Evolutionary conservation across 2,329 filamentous ascomycete species (phyloP).

Genomic region (Chaetomiaceae sp.): DNA sequence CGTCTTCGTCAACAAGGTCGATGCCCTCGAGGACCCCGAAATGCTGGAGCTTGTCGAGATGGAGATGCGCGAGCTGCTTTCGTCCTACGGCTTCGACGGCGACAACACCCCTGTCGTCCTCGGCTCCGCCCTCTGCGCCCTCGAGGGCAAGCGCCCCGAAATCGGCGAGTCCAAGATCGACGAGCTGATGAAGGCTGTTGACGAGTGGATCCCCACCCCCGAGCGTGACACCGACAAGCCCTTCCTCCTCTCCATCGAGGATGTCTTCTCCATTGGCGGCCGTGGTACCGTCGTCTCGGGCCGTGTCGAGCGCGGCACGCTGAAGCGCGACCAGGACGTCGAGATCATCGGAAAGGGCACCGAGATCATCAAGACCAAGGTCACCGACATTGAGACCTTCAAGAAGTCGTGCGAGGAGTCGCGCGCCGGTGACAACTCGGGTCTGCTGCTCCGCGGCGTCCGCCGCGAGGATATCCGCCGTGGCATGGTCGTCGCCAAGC

Average conservation of each 20-base stretch:
- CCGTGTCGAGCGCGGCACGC: conserved; percentile 88
- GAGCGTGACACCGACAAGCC: conserved; percentile 94
- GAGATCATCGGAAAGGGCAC: conserved; percentile 87
- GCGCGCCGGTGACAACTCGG: conserved; percentile 95
- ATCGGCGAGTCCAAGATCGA: conserved; percentile 87
- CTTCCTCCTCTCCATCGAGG: conserved; percentile 98
- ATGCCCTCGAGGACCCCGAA: conserved; percentile 94
- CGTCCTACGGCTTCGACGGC: conserved; percentile 91
- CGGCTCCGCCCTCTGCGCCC: conserved; percentile 91
- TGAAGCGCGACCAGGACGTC: conserved; percentile 93
- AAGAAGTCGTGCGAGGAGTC: conserved; percentile 99
- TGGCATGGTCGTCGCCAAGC: conserved; percentile 89
- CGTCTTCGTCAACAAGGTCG: conserved; percentile 99
- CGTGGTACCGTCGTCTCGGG: conserved; percentile 96
- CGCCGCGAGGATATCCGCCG: conserved; percentile 91
- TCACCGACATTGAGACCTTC: conserved; percentile 99
- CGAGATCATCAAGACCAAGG: conserved; percentile 91
- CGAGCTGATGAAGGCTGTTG: conserved; percentile 83
- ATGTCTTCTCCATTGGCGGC: conserved; percentile 83
- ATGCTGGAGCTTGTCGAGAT: conserved; percentile 99
- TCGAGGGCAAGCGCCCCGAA: conserved; percentile 81
- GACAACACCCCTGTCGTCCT: conserved; percentile 97
- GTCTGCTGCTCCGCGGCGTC: conserved; percentile 90
- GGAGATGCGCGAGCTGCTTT: conserved; percentile 98
- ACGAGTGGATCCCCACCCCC: conserved; percentile 94